These are phyloP conservation scores for Euphorbia schlechtendalii DNA, from an alignment of 441 rosid species.

Conservation along the genomic window DNA sequence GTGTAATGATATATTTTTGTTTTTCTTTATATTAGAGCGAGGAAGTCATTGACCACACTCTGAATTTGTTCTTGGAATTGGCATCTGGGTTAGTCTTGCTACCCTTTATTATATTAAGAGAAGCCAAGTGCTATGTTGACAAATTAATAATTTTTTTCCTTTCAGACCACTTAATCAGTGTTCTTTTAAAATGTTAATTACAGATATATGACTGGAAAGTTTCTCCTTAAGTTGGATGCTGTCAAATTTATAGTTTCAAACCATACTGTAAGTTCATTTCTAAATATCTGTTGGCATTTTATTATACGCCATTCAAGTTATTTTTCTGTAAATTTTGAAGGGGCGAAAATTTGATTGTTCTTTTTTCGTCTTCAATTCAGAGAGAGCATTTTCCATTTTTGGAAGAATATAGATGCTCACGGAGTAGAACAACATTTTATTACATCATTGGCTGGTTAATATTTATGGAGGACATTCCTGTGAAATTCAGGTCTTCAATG, in stretches of 20 bases:
- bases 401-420: conserved; percentile 89
- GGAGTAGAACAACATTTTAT: conserved; percentile 96
- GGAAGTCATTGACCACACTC: conserved; percentile 91
- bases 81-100: conserved; percentile 81
- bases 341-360: conserved; percentile 2
- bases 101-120: conserved; percentile 16
- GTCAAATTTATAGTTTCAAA: conserved; percentile 84
- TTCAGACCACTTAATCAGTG: too few relatives aligned
- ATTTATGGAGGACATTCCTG: conserved; percentile 92
- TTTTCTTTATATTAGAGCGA: conserved; percentile 55
- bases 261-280: conserved; percentile 67
- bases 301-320: conserved; percentile 12
- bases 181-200: background rate
- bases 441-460: conserved; percentile 95
- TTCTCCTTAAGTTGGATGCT: conserved; percentile 89
- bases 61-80: conserved; percentile 91
- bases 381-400: conserved; percentile 95
- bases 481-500: conserved; percentile 96
- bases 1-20: conserved; percentile 4
- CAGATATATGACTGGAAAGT: conserved; percentile 99
- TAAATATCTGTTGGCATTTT: conserved; percentile 15
- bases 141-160: conserved; percentile 7
- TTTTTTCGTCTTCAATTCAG: conserved; percentile 35
- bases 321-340: conserved; percentile 2
- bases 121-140: conserved; percentile 12